Base-by-base conservation (phyloP, 352 stramenopile species). In the Pythium pyrilobum region DNA sequence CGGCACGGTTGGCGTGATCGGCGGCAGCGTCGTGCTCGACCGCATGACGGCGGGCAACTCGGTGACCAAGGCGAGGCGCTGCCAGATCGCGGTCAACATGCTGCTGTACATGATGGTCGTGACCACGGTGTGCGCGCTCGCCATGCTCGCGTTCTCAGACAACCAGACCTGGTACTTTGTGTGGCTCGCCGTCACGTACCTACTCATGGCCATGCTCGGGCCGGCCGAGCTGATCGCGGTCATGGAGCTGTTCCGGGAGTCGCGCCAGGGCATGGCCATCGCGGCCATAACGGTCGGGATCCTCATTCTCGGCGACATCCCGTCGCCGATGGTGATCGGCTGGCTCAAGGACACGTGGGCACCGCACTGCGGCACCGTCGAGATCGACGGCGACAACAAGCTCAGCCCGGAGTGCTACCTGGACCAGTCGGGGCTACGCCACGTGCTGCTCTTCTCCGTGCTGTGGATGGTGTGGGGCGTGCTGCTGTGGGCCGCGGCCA, bases 271-370 rank as follows among this genome's bases (percentile, higher is more conserved):
- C 1, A 95, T 98, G 72, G 87, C 87, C 16, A 75, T 97, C 43
- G 91, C 85, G 2, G 76, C 96, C 28, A 95, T 93, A 64, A 96
- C 82, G 36, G 62, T 98, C 9, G 56, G 95, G 27, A 92, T 96
- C 33, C 93, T 98, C 69, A 67, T 83, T 9, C 67, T 98, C 9
- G 95, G 95, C 9, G 95, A 98, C 69, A 93, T 98, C 9, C 93
- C 95, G 23, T 87, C 87, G 12, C 95, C 95, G 5, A 87, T 97
- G 34, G 69, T 98, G 29, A 67, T 98, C 31, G 95, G 95, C 11
- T 72, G 65, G 53, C 74, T 98, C 47, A 97, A 97, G 71, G 95
- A 98, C 61, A 46, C 69, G 28, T 86, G 94, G 64, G 91, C 93
- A 13, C 93, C 95, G 5, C 63, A 72, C 34, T 97, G 91, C 49